Base-by-base conservation (phyloP, 2,329 filamentous ascomycete genomes). In the Lachnum nothofagi region DNA sequence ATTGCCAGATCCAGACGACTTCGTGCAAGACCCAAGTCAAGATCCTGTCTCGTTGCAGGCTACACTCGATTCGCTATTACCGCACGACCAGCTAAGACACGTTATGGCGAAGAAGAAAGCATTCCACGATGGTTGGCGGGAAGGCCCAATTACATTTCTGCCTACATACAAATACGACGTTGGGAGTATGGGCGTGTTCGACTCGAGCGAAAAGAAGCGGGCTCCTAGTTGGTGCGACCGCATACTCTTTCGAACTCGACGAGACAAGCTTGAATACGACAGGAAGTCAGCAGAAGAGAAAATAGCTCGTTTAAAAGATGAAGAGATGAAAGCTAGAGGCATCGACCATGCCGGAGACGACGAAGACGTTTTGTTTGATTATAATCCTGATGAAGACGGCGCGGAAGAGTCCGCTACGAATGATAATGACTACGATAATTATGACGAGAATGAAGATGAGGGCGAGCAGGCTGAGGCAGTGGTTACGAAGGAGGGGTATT, bases 131-230 rank as follows among this genome's bases (percentile, higher is more conserved):
- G 91, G 91, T 1, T 98, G 93, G 91, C 78, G 79, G 43, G 93
- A 98, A 72, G 93, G 91, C 0, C 76, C 82, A 0, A 91, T 98
- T 48, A 80, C 80, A 1, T 98, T 98, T 62, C 67, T 97, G 14
- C 93, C 93, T 1, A 94, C 93, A 0, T 98, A 98, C 69, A 98
- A 98, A 67, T 98, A 98, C 60, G 94, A 98, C 62, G 76, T 95
- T 23, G 93, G 93, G n/a, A 95, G 86, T 24, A 81, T 95, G 25
- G 88, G 88, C 2, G 78, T 90, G 24, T 98, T 96, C 65, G 94
- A 98, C 69, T 89, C 91, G 0, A 95, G 91, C 57, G 93, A 97
- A 65, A 98, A 98, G 71, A 85, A 85, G 55, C 80, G 94, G 45
- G 86, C 88, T 2, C 93, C 93, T 2, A 95, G 90, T 64, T 98